Conservation (phyloP, 768 basidiomycete genomes). For the Fistulinella prunicolor region DNA sequence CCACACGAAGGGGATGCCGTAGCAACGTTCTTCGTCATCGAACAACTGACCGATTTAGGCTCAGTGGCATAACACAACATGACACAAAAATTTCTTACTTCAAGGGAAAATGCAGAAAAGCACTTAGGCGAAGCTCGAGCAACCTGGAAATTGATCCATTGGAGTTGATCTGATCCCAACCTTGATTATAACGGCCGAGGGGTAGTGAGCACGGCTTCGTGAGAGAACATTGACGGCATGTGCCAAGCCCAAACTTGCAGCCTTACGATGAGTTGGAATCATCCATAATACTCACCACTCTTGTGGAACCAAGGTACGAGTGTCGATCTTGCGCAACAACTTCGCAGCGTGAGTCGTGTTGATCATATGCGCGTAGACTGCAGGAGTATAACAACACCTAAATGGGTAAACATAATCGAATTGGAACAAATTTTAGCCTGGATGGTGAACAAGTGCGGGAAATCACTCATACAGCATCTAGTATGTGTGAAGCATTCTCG, state of each 20-base stretch:
- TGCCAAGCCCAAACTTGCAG: constrained; percentile 83
- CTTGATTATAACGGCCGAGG: not conserved
- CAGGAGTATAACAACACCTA: constrained; percentile 42
- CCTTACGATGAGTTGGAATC: constrained; percentile 70
- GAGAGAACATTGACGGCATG: constrained; percentile 64
- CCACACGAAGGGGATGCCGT: constrained; percentile 62
- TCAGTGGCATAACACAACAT: not conserved
- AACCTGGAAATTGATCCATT: constrained; percentile 41
- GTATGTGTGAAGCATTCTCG: constrained; percentile 63
- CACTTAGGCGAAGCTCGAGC: constrained; percentile 66
- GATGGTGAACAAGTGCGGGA: not conserved
- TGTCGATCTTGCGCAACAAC: constrained; percentile 56
- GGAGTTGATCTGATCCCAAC: not conserved
- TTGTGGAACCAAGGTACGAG: constrained; percentile 56
- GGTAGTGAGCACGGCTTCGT: constrained; percentile 83
- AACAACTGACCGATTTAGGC: constrained; percentile 64
- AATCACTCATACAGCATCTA: constrained; percentile 70
- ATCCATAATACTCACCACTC: constrained; percentile 64
- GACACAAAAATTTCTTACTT: constrained; percentile 38
- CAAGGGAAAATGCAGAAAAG: constrained; percentile 76
- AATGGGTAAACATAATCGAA: constrained; percentile 89
- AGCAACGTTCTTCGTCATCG: constrained; percentile 70
- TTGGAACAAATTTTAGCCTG: constrained; percentile 23
- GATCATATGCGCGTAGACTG: not conserved
- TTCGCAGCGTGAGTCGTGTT: constrained; percentile 44